Evolutionary conservation across 768 basidiomycete species (phyloP).

Genomic region (Tricholoma flavovirens): DNA sequence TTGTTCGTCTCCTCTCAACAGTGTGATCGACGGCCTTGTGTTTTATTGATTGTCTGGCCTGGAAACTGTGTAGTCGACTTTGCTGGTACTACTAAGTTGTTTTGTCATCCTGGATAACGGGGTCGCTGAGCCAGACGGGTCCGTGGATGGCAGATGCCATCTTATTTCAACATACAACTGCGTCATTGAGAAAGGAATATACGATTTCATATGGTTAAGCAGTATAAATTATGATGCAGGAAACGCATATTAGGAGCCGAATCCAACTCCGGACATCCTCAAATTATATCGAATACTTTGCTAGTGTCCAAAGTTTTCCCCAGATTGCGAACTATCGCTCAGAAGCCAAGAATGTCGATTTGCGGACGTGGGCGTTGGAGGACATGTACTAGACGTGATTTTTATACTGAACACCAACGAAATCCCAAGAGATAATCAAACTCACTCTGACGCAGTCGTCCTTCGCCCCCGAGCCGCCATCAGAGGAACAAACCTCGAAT

Average conservation of each 20-base stretch:
- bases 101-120: no score
- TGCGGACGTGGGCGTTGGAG: neutral
- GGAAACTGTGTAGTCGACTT: no score
- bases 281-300: neutral
- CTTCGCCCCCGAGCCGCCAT: neutral
- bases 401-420: neutral
- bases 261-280: neutral
- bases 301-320: neutral
- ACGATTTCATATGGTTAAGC: no score
- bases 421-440: neutral
- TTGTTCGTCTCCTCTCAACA: no score
- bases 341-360: conserved; percentile 21
- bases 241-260: neutral
- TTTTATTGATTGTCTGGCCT: no score
- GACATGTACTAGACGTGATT: neutral
- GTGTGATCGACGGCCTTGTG: no score
- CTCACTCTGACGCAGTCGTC: neutral
- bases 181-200: no score
- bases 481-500: neutral
- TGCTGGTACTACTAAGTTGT: no score
- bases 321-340: conserved; percentile 19
- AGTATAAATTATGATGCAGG: neutral
- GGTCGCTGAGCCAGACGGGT: no score
- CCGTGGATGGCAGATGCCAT: no score
- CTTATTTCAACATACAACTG: no score